Conservation (phyloP, 441 rosid species). For the Eutrema salsugineum region DNA sequence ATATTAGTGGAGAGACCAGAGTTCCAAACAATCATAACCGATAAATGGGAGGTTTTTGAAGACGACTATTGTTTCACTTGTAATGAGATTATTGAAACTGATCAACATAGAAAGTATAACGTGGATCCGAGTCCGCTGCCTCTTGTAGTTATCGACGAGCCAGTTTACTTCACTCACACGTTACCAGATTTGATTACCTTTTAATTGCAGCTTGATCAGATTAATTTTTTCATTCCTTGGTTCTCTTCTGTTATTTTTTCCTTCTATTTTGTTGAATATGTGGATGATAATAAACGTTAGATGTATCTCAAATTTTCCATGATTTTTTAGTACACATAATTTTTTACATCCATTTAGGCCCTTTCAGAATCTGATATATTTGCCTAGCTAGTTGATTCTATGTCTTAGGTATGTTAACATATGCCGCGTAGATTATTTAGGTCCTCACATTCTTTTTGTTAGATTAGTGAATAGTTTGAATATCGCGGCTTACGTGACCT, state of each 20-base stretch:
- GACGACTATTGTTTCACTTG: constrained; percentile 36
- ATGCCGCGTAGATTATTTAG: background rate
- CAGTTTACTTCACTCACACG: constrained; percentile 34
- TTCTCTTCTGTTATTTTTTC: background rate
- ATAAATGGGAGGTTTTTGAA: constrained; percentile 73
- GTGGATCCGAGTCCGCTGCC: constrained; percentile 24
- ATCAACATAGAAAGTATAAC: constrained; percentile 6
- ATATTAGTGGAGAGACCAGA: constrained; percentile 27
- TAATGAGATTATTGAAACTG: constrained; percentile 8
- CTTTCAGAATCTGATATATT: background rate
- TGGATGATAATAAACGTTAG: constrained; percentile 18
- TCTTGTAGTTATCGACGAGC: constrained; percentile 33
- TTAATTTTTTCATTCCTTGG: background rate
- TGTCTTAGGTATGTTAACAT: background rate
- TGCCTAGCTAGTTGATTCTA: background rate
- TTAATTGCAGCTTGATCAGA: constrained; percentile 27
- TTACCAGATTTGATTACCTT: constrained; percentile 70
- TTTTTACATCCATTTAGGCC: background rate
- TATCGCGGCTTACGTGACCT: background rate
- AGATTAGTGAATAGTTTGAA: background rate
- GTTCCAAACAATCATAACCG: constrained; percentile 52
- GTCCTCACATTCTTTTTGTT: background rate
- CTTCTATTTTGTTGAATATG: constrained; percentile 4
- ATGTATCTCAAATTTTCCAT: background rate
- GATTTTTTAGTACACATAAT: background rate